Evolutionary conservation across 139 green algal species (phyloP).

Genomic region (Coccomyxa sp.): DNA sequence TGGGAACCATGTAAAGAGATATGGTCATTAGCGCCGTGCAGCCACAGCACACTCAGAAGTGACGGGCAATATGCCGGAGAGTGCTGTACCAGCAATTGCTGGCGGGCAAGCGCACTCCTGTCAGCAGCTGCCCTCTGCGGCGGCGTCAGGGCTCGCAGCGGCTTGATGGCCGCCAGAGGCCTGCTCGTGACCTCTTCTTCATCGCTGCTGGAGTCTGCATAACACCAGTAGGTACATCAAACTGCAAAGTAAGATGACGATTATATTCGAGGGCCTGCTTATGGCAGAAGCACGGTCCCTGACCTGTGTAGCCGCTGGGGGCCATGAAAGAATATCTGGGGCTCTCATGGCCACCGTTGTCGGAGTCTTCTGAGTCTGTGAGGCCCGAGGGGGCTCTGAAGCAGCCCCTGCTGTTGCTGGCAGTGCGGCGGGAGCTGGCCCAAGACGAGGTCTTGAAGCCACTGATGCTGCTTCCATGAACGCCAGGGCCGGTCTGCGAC

Average conservation of each 20-base stretch:
- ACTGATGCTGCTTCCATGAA: neutral
- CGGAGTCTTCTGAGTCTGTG: neutral
- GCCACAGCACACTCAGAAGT: too few species aligned
- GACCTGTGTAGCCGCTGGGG: neutral
- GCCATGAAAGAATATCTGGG: neutral
- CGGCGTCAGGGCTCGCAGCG: neutral
- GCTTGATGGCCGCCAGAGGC: neutral
- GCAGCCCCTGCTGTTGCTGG: neutral
- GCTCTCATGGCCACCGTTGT: neutral
- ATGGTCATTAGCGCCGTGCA: too few species aligned
- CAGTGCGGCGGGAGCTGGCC: neutral
- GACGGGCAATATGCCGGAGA: too few species aligned
- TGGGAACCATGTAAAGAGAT: too few species aligned
- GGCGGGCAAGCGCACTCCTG: neutral
- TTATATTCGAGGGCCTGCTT: neutral
- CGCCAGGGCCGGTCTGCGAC: neutral
- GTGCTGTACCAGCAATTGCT: neutral
- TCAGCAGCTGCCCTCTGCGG: neutral
- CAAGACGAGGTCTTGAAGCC: neutral
- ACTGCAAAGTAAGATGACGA: neutral
- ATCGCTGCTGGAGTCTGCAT: neutral
- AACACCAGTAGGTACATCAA: neutral
- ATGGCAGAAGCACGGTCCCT: neutral
- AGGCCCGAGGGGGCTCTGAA: neutral
- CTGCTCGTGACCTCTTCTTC: slow-evolving; percentile 1